These are phyloP conservation scores for Phytophthora palmivora DNA, from an alignment of 352 stramenopile species.

Conservation along the genomic window DNA sequence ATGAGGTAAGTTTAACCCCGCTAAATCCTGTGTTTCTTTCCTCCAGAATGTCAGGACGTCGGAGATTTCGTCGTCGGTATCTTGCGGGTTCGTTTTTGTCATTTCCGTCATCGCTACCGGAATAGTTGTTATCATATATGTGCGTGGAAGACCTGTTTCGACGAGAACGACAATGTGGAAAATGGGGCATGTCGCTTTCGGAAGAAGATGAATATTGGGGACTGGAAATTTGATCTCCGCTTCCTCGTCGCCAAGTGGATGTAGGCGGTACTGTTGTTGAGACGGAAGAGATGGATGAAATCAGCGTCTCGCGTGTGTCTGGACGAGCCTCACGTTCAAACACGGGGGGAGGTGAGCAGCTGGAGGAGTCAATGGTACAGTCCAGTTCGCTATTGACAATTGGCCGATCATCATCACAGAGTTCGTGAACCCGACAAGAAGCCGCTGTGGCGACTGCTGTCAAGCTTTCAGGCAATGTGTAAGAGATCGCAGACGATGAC, in stretches of 20 bases:
- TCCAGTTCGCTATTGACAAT: conserved; percentile 27
- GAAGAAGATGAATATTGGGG: conserved; percentile 31
- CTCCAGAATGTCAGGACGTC: conserved; percentile 1
- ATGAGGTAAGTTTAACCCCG: conserved; percentile 15
- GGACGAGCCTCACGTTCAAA: conserved; percentile 12
- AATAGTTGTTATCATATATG: conserved; percentile 21
- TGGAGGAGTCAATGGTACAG: conserved; percentile 31
- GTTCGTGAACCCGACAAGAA: conserved; percentile 17
- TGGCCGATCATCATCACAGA: conserved; percentile 10
- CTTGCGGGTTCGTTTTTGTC: conserved; percentile 13
- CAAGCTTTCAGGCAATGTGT: conserved; percentile 11
- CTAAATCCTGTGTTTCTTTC: conserved; percentile 3
- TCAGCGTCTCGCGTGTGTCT: conserved; percentile 1
- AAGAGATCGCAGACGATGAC: conserved; percentile 21
- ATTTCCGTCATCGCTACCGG: conserved; percentile 28
- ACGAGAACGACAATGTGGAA: conserved; percentile 12
- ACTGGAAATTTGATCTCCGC: conserved; percentile 6
- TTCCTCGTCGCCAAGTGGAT: conserved; percentile 10
- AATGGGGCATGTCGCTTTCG: conserved; percentile 21
- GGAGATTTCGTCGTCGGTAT: conserved; percentile 14
- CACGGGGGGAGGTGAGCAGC: conserved; percentile 1
- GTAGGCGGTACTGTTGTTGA: conserved; percentile 13
- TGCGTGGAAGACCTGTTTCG: conserved; percentile 4
- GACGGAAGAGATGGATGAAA: conserved; percentile 33
- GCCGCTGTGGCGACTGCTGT: conserved; percentile 15